Evolutionary conservation across 768 basidiomycete genomes (phyloP).

Genomic region (Tricholoma furcatifolium): DNA sequence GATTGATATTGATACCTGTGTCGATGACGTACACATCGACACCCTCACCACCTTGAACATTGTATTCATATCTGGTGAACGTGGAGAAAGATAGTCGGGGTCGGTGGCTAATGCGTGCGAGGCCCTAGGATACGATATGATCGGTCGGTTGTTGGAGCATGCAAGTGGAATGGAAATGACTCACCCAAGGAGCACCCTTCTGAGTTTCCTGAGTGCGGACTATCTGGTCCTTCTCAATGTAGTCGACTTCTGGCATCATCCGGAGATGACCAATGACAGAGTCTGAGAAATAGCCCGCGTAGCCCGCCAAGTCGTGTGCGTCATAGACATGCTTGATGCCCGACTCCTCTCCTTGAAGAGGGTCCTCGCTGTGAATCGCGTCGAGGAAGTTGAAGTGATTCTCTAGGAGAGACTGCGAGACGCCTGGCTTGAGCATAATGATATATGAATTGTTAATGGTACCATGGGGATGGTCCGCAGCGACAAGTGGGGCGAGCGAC

Average conservation of each 20-base stretch:
- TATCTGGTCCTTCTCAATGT: slow-evolving; percentile 91
- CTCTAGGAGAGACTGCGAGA: slow-evolving; percentile 53
- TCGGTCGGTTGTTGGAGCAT: slow-evolving; percentile 9
- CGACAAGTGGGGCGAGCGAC: slow-evolving; percentile 58
- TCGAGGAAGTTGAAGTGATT: slow-evolving; percentile 82
- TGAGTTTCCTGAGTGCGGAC: slow-evolving; percentile 76
- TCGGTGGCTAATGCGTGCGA: slow-evolving; percentile 93
- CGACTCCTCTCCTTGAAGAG: slow-evolving; percentile 46
- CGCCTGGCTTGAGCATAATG: slow-evolving; percentile 77
- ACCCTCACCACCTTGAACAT: slow-evolving; percentile 76
- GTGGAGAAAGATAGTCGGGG: slow-evolving; percentile 71
- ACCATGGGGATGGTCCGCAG: slow-evolving; percentile 62
- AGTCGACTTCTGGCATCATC: slow-evolving; percentile 84
- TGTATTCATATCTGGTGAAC: slow-evolving; percentile 80
- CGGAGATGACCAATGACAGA: slow-evolving; percentile 74
- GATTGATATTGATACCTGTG: slow-evolving; percentile 86
- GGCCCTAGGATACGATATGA: slow-evolving; percentile 59
- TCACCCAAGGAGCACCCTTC: slow-evolving; percentile 83
- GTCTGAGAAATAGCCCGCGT: slow-evolving; percentile 77
- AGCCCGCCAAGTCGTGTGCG: slow-evolving; percentile 63
- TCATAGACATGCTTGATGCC: slow-evolving; percentile 79
- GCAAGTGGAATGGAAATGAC: slow-evolving; percentile 18
- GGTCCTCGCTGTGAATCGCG: slow-evolving; percentile 53
- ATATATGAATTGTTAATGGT: slow-evolving; percentile 92
- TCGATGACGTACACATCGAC: slow-evolving; percentile 91